These are phyloP conservation scores for Parafenestella ontariensis DNA, from an alignment of 2,329 filamentous ascomycete genomes.

Conservation along the genomic window DNA sequence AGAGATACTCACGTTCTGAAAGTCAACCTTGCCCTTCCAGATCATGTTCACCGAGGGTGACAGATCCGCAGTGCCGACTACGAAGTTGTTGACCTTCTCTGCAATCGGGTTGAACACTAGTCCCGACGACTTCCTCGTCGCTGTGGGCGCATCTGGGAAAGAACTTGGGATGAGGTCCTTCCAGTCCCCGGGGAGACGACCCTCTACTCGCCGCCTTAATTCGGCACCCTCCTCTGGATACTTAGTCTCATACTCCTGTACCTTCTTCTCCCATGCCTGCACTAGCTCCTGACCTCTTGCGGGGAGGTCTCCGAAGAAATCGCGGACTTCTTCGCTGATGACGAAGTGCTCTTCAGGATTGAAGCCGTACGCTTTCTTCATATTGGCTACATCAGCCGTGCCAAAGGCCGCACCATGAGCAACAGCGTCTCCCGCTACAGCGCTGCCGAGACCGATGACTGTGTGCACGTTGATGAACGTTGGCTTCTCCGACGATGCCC, in stretches of 20 bases:
- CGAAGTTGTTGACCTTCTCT: constrained; percentile 91
- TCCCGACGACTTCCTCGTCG: constrained; percentile 60
- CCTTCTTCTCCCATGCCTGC: constrained; percentile 57
- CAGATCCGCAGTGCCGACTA: constrained; percentile 70
- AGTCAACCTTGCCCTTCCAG: constrained; percentile 60
- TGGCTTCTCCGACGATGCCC: constrained; percentile 56
- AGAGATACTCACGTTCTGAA: constrained; percentile 55
- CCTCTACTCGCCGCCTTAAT: constrained; percentile 57
- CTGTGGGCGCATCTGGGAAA: constrained; percentile 57
- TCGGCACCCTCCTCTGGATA: constrained; percentile 60
- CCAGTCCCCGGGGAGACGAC: constrained; percentile 59
- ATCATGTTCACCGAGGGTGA: constrained; percentile 63
- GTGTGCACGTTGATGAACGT: constrained; percentile 66
- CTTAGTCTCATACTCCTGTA: constrained; percentile 53
- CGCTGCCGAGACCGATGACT: constrained; percentile 62
- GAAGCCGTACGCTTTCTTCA: constrained; percentile 61
- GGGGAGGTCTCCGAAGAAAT: constrained; percentile 61
- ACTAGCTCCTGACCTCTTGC: constrained; percentile 56
- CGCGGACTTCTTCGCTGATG: constrained; percentile 55
- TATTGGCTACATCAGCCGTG: constrained; percentile 59
- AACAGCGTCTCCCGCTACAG: constrained; percentile 56
- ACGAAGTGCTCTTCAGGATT: constrained; percentile 58
- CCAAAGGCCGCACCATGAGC: constrained; percentile 67
- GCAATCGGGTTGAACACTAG: constrained; percentile 62
- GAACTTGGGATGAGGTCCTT: constrained; percentile 58